Evolutionary conservation across 768 basidiomycete genomes (phyloP).

Genomic region (Russula lepida): DNA sequence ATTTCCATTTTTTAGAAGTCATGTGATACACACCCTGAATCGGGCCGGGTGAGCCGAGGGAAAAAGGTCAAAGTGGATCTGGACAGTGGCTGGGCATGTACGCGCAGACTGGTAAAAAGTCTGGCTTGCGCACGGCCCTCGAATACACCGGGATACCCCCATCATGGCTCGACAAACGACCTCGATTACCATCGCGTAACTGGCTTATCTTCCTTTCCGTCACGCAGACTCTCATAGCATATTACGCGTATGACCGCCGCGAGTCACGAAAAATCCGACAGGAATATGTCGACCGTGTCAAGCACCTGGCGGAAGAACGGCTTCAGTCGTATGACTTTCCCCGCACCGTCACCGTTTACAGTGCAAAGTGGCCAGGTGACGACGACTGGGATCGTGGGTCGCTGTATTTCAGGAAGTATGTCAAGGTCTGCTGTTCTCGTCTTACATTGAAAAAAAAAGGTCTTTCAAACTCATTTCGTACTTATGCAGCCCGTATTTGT

Average conservation of each 20-base stretch:
- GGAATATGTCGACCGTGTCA: slow-evolving; percentile 73
- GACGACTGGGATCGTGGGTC: slow-evolving; percentile 80
- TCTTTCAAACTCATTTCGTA: slow-evolving; percentile 8
- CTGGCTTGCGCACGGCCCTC: slow-evolving; percentile 55
- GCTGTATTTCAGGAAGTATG: slow-evolving; percentile 91
- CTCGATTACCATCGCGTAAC: slow-evolving; percentile 82
- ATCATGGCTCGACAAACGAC: slow-evolving; percentile 77
- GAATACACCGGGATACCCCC: slow-evolving; percentile 57
- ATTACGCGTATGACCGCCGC: slow-evolving; percentile 80
- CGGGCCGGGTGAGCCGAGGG: background rate
- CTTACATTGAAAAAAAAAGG: background rate
- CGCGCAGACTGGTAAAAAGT: slow-evolving; percentile 25
- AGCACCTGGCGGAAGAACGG: slow-evolving; percentile 62
- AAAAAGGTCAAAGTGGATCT: background rate
- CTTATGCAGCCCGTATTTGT: slow-evolving; percentile 74
- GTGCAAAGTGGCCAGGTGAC: slow-evolving; percentile 89
- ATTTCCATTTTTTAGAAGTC: too few species aligned
- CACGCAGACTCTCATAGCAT: slow-evolving; percentile 58
- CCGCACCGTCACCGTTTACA: slow-evolving; percentile 79
- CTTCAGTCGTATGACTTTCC: slow-evolving; percentile 56
- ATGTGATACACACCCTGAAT: too few species aligned
- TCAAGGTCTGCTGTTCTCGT: slow-evolving; percentile 63
- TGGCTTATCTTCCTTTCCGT: slow-evolving; percentile 89
- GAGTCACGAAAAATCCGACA: slow-evolving; percentile 72
- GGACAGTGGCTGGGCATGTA: background rate